Percentiles rank a stretch among this genome's conserved stretches.
phyloP scores from a whole-genome alignment of 1,139 yeast genomes.

The Yamadazyma songkhlaensis region DNA sequence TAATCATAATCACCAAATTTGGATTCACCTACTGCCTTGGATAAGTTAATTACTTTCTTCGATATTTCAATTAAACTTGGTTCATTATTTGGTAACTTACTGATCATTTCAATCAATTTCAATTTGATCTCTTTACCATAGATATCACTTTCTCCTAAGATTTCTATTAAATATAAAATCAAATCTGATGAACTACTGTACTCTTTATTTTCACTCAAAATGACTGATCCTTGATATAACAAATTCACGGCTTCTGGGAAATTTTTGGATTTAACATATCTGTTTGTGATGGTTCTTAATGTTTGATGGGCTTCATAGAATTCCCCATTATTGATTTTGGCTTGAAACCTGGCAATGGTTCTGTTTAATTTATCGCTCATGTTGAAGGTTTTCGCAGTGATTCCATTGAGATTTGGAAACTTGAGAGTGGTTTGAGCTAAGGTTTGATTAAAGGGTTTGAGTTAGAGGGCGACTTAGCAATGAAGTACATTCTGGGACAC shows the following conservation, averaged over 20 bases:
- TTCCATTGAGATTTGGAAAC: not conserved
- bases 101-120: constrained; percentile 33
- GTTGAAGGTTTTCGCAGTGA: constrained; percentile 1
- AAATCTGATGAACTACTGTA: constrained; percentile 82
- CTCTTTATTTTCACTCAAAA: constrained; percentile 66
- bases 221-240: constrained; percentile 65
- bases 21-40: constrained; percentile 39
- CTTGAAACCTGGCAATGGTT: constrained; percentile 63
- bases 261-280: constrained; percentile 70
- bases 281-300: constrained; percentile 78
- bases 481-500: too few species aligned
- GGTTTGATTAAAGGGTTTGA: not conserved
- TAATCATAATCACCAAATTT: constrained; percentile 74
- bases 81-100: constrained; percentile 58
- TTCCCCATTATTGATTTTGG: constrained; percentile 69
- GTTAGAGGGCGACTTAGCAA: too few species aligned
- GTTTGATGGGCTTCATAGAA: constrained; percentile 96
- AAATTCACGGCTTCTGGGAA: constrained; percentile 71
- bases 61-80: constrained; percentile 66
- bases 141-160: constrained; percentile 32
- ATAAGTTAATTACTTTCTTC: constrained; percentile 65
- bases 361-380: constrained; percentile 19
- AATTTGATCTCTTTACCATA: constrained; percentile 36
- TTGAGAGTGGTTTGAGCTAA: not conserved
- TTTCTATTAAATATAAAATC: constrained; percentile 67